phyloP scores from a whole-genome alignment of 2,329 filamentous ascomycete species.

The Exserohilum rostratum region DNA sequence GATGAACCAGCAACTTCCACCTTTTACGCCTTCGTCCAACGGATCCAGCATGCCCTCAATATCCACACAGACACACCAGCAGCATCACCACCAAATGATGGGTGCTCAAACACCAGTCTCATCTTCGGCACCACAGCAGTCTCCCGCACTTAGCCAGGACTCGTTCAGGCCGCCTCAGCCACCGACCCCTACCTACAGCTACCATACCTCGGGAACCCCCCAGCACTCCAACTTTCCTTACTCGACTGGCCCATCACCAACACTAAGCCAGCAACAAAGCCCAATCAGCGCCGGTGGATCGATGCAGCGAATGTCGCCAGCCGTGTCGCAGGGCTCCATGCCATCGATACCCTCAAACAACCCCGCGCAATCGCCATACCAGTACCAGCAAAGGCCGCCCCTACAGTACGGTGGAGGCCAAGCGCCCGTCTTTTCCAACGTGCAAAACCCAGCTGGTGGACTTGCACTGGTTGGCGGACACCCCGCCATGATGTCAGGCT shows the following conservation, averaged over 20 bases:
- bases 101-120: constrained; percentile 50
- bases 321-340: constrained; percentile 51
- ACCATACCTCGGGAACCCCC: constrained; percentile 60
- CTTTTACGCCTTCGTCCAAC: constrained; percentile 65
- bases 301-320: constrained; percentile 60
- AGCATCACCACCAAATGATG: constrained; percentile 54
- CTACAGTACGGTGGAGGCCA: constrained; percentile 55
- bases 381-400: constrained; percentile 55
- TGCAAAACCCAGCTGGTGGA: constrained; percentile 73
- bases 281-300: constrained; percentile 55
- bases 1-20: constrained; percentile 62
- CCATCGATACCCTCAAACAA: constrained; percentile 57
- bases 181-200: constrained; percentile 68
- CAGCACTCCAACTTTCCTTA: constrained; percentile 57
- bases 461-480: constrained; percentile 73
- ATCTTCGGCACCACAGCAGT: constrained; percentile 49
- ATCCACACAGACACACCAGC: constrained; percentile 49
- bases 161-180: constrained; percentile 64
- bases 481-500: constrained; percentile 62
- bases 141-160: constrained; percentile 65
- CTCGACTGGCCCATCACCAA: constrained; percentile 56
- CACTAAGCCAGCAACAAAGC: constrained; percentile 53
- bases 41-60: constrained; percentile 56
- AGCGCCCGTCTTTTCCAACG: constrained; percentile 76
- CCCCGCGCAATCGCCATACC: constrained; percentile 51